Base-by-base conservation (phyloP, 768 basidiomycete genomes). In the Boletus vermiculosoides region DNA sequence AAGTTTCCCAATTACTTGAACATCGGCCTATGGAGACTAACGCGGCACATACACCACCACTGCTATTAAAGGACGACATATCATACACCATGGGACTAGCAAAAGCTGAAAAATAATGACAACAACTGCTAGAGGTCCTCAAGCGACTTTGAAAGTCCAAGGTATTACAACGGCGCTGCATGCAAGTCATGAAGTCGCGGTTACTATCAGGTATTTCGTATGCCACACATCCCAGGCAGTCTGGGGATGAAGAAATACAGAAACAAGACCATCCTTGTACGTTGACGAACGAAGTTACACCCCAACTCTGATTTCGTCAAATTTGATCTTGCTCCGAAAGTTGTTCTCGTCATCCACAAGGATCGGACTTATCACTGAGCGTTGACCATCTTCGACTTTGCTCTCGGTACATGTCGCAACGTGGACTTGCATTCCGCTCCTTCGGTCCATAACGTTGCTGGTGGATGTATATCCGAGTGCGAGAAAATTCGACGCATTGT, bases 261-360 rank as follows among this genome's bases (percentile, higher is more conserved):
- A 20, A 33, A 48, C 20, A n/a, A 48, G 18, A 5, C 11, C 28
- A 2, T 23, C 15, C 13, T 15, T 8, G 22, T 7, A 45, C 18
- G n/a, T 6, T 16, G 18, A n/a, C 18, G 8, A 30, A 15, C 15
- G 33, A 10, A 5, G 31, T 34, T 33, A 34, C 33, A 20, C 31
- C 20, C 3, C 20, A 2, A 22, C 47, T 48, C 4, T 6, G 4
- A 5, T 13, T 8, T 16, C 31, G 20, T 34, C 20, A 20, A 20
- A 34, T 2, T 34, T 20, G 12, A 9, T 10, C 7, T 11, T 33
- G 39, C 74, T 71, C 54, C 40, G 56, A 23, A 12, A 12, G 9
- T 25, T 13, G 39, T n/a, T 37, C 7, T 18, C 11, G 23, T 5
- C 4, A 41, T 8, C 16, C 16, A 33, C 6, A 1, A 11, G 25